These are phyloP conservation scores for Singerocomus rubriflavus DNA, from an alignment of 1,284 basidiomycete genomes.

Conservation along the genomic window DNA sequence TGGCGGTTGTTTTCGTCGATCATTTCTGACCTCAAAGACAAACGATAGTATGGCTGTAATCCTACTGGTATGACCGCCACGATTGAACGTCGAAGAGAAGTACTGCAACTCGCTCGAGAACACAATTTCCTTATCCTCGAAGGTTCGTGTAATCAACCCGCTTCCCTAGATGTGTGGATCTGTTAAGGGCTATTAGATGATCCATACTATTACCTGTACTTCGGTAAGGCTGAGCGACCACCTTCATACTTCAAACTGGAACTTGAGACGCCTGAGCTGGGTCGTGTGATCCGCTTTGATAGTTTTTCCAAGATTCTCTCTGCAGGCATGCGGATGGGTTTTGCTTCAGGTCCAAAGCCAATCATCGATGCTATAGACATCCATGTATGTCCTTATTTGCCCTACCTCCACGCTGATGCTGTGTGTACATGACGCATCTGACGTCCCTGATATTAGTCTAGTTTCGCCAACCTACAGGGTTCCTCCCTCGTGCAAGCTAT, in stretches of 20 bases:
- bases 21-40: slow-evolving; percentile 1
- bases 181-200: slow-evolving; percentile 50
- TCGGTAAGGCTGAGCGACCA: slow-evolving; percentile 57
- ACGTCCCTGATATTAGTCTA: slow-evolving; percentile 43
- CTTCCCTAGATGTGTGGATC: background rate
- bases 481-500: slow-evolving; percentile 80
- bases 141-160: slow-evolving; percentile 42
- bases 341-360: slow-evolving; percentile 74
- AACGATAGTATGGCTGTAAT: slow-evolving; percentile 72
- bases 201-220: slow-evolving; percentile 76
- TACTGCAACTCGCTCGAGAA: slow-evolving; percentile 72
- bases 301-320: slow-evolving; percentile 87
- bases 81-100: slow-evolving; percentile 70
- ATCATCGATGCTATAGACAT: slow-evolving; percentile 76
- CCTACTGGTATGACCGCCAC: slow-evolving; percentile 80
- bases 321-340: slow-evolving; percentile 80
- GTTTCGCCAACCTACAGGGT: slow-evolving; percentile 76
- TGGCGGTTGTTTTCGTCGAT: slow-evolving; percentile 2
- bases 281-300: slow-evolving; percentile 84
- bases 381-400: slow-evolving; percentile 46
- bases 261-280: slow-evolving; percentile 53
- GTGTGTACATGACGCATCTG: slow-evolving; percentile 6
- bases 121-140: slow-evolving; percentile 85
- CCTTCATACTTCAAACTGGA: slow-evolving; percentile 84
- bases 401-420: slow-evolving; percentile 8